phyloP scores from a whole-genome alignment of 805 yeast genomes.

The Saccharomycopsis sp. region DNA sequence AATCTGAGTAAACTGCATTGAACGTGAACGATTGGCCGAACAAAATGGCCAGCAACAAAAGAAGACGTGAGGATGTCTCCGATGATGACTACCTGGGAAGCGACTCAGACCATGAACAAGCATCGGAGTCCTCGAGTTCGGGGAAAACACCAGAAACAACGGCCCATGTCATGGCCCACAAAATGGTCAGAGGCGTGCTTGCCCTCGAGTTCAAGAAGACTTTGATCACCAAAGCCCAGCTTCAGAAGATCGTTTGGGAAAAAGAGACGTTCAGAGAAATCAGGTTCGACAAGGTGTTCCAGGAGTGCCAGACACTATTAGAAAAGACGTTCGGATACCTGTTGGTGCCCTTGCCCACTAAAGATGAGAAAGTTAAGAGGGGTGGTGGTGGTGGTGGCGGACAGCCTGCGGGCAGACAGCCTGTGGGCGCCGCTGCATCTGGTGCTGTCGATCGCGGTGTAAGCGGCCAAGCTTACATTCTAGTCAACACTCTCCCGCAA shows the following conservation, averaged over 20 bases:
- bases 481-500: conserved; percentile 1
- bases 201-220: conserved; percentile 15
- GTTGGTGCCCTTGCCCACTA: conserved; percentile 1
- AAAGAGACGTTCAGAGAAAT: conserved; percentile 11
- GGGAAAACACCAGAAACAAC: too few relatives aligned
- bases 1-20: too few relatives aligned
- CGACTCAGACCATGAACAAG: too few relatives aligned
- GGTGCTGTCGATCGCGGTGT: too few relatives aligned
- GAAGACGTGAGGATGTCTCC: too few relatives aligned
- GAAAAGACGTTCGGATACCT: conserved; percentile 11
- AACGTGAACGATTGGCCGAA: too few relatives aligned
- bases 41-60: too few relatives aligned
- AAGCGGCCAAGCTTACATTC: conserved; percentile 2
- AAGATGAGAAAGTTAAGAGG: conserved; percentile 5
- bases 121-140: too few relatives aligned
- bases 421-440: too few relatives aligned
- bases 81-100: too few relatives aligned
- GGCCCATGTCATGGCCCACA: too few relatives aligned
- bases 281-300: conserved; percentile 17
- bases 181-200: conserved; percentile 19
- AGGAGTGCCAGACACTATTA: conserved; percentile 14
- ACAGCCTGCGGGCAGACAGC: not conserved
- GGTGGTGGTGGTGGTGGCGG: too few relatives aligned
- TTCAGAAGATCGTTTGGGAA: conserved; percentile 19
- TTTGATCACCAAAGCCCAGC: conserved; percentile 12